A percentile compares a stretch with the other conserved stretches of the same genome.
phyloP scores from a whole-genome alignment of 2,329 filamentous ascomycete genomes.

The Metarhizium robertsii region DNA sequence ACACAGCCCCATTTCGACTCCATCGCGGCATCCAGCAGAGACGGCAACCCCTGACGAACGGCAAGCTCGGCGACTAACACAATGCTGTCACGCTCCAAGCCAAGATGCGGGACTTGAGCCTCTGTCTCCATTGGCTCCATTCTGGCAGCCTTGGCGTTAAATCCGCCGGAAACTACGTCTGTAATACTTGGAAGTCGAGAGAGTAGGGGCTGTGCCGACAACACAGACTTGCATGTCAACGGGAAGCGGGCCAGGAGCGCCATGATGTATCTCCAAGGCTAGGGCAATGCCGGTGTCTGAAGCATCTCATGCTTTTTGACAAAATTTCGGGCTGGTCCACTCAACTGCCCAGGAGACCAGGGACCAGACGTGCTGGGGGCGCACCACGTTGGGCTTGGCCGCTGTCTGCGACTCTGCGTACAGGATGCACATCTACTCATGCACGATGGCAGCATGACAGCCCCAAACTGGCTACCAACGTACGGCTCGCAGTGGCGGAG shows the following conservation, averaged over 20 bases:
- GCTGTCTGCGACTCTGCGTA: too few species aligned
- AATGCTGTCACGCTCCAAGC: too few species aligned
- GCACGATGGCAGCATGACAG: background rate
- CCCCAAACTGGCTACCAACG: background rate
- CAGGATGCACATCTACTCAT: too few species aligned
- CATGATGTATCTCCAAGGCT: too few species aligned
- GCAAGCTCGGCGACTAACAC: background rate
- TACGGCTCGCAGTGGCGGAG: background rate
- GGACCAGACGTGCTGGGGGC: too few species aligned
- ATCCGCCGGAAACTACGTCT: background rate
- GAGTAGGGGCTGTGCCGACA: background rate
- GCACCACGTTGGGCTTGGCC: background rate
- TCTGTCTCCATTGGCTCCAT: background rate
- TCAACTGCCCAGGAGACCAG: too few species aligned
- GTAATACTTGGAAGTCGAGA: background rate
- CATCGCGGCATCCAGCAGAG: too few species aligned
- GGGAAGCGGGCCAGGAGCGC: too few species aligned
- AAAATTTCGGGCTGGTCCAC: too few species aligned
- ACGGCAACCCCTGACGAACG: background rate
- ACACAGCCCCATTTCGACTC: too few species aligned
- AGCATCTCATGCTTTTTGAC: too few species aligned
- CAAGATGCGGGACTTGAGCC: background rate
- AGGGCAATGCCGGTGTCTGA: too few species aligned
- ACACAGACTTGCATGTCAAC: background rate
- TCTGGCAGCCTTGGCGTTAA: background rate